Percentiles rank a stretch among this genome's conserved stretches.
phyloP scores from a whole-genome alignment of 495 filamentous ascomycete genomes.

The Hyaloscypha finlandica region DNA sequence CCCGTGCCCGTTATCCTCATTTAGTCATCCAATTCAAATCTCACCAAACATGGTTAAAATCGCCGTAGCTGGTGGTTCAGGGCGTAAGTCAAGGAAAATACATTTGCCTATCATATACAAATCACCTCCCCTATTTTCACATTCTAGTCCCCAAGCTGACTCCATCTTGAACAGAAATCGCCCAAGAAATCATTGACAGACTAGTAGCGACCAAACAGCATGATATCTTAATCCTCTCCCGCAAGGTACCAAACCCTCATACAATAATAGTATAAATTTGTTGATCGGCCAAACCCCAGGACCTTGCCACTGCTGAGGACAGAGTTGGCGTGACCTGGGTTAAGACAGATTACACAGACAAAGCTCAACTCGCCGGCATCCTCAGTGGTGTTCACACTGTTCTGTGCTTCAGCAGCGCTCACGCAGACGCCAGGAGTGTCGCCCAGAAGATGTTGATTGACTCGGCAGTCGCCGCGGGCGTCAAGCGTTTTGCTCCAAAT shows the following conservation, averaged over 20 bases:
- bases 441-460: constrained; percentile 50
- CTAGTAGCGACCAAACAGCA: constrained; percentile 7
- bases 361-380: constrained; percentile 34
- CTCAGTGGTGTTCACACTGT: constrained; percentile 54
- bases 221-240: constrained; percentile 14
- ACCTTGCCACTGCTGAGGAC: constrained; percentile 22
- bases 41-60: constrained; percentile 14
- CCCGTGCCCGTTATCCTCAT: no score
- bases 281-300: not conserved
- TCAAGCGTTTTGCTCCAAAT: constrained; percentile 63
- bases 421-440: constrained; percentile 37
- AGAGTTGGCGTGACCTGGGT: constrained; percentile 38
- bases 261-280: not conserved
- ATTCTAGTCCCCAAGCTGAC: not conserved
- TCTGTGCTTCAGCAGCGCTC: constrained; percentile 50
- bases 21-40: not conserved
- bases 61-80: constrained; percentile 17
- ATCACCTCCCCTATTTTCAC: not conserved
- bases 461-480: constrained; percentile 57
- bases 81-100: not conserved
- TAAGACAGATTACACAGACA: constrained; percentile 47
- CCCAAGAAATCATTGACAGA: constrained; percentile 12
- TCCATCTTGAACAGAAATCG: not conserved
- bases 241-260: not conserved
- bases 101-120: no score